These are phyloP conservation scores for fission yeast (Schizosaccharomyces pombe) DNA, from an alignment of 805 yeast species.

Conservation along the genomic window DNA sequence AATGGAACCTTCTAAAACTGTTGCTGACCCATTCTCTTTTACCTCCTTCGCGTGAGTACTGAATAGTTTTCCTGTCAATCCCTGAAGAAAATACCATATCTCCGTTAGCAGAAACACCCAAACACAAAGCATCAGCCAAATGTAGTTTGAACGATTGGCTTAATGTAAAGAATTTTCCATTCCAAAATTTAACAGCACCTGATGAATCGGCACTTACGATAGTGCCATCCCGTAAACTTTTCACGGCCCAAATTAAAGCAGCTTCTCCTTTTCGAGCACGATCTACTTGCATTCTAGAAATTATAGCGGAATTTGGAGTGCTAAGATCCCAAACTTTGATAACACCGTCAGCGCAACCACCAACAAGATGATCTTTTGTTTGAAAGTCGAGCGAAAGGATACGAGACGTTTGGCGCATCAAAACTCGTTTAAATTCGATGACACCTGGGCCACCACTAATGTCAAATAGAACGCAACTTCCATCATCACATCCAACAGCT, in stretches of 20 bases:
- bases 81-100: constrained; percentile 52
- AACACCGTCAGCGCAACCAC: constrained; percentile 91
- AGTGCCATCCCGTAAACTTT: constrained; percentile 40
- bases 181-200: constrained; percentile 87
- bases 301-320: constrained; percentile 21
- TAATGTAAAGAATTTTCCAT: constrained; percentile 47
- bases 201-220: constrained; percentile 93
- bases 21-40: constrained; percentile 42
- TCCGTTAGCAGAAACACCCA: constrained; percentile 29
- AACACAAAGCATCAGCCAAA: constrained; percentile 71
- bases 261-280: constrained; percentile 53
- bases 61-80: constrained; percentile 74
- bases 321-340: constrained; percentile 48
- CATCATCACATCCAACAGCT: constrained; percentile 90
- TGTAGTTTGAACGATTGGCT: constrained; percentile 64
- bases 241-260: constrained; percentile 75
- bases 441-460: constrained; percentile 72
- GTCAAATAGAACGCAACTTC: constrained; percentile 61
- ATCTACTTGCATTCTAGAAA: constrained; percentile 77
- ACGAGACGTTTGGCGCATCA: constrained; percentile 57
- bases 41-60: constrained; percentile 30
- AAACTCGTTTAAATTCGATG: constrained; percentile 47
- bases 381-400: constrained; percentile 62
- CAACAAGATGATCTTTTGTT: constrained; percentile 39
- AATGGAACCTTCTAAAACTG: constrained; percentile 56